Base-by-base conservation (phyloP, 1,284 basidiomycete genomes). In the Pholiota adiposa region DNA sequence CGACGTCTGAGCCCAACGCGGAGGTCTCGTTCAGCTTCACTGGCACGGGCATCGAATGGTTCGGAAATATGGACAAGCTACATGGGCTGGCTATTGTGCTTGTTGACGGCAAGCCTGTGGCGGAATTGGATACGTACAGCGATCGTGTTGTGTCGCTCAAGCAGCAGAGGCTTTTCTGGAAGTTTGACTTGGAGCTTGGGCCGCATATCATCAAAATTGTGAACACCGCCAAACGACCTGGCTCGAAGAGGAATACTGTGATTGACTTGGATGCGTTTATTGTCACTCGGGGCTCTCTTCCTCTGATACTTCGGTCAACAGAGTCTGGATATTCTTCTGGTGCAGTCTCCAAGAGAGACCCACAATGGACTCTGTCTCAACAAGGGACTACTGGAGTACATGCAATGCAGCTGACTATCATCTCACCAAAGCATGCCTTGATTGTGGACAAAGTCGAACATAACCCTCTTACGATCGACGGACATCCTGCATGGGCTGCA, bases 361-460 rank as follows among this genome's bases (percentile, higher is more conserved):
- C 59, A 66, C 58, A 49, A 19, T 70, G 75, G 73, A 52, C 64
- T 33, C 58, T 71, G 38, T 61, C 60, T 43, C 65, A 88, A 69
- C 76, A 81, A 54, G 89, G 92, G 6, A 79, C 82, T 14, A 91
- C 90, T 12, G 92, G 92, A n/a, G 88, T 94, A 12, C 77, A 85
- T 56, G 93, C 91, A 2, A 93, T 94, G 92, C 92, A 94, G 70
- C 71, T 93, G 54, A 79, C 80, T 3, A 77, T 94, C 61, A 81
- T 93, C 61, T 92, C 89, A 3, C 69, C 83, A 19, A 83, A 80
- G n/a, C 87, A 90, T 65, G 89, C 85, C 16, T 73, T 93, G 58
- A 81, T 94, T 60, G 70, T 94, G 38, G 92, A 94, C 80, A 94
- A 93, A 74, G 90, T 93, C 16, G 92, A 94, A 70, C 89, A 92